These are phyloP conservation scores for Mycena citricolor DNA, from an alignment of 1,284 basidiomycete genomes.

Conservation along the genomic window DNA sequence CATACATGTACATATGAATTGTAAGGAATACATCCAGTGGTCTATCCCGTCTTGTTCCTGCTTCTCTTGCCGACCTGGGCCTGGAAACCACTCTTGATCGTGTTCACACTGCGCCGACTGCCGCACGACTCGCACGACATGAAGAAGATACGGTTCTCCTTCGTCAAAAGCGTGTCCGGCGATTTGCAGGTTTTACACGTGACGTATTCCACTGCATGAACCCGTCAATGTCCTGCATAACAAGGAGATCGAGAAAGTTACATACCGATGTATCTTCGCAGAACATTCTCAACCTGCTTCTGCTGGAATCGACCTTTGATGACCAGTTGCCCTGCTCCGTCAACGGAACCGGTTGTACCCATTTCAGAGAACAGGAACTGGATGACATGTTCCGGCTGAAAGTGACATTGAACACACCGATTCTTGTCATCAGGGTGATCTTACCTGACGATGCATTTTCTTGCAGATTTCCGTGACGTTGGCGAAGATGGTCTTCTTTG, in stretches of 20 bases:
- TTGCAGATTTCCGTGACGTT: conserved; percentile 98
- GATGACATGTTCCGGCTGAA: conserved; percentile 95
- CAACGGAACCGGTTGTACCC: conserved; percentile 96
- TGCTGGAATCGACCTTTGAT: conserved; percentile 99
- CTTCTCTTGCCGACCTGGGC: conserved; percentile 90
- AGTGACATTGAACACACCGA: not conserved
- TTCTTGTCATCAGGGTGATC: too few species aligned
- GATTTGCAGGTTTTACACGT: conserved; percentile 99
- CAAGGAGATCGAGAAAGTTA: conserved; percentile 19
- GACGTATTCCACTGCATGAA: conserved; percentile 87
- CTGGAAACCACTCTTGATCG: conserved; percentile 99
- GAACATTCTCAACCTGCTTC: conserved; percentile 97
- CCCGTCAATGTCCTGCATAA: conserved; percentile 2
- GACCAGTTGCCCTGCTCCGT: conserved; percentile 89
- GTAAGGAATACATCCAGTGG: not conserved
- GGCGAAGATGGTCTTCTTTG: conserved; percentile 96
- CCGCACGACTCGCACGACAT: conserved; percentile 97
- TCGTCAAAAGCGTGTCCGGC: conserved; percentile 92
- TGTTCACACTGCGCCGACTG: conserved; percentile 87
- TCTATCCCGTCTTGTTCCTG: conserved; percentile 60
- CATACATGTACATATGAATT: not conserved
- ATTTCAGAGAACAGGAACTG: conserved; percentile 97
- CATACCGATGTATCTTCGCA: conserved; percentile 94
- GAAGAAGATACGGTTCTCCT: conserved; percentile 99
- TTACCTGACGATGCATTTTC: conserved; percentile 87